Percentiles rank a stretch among this genome's conserved stretches.
These are phyloP conservation scores for Spongospora subterranea DNA, from an alignment of 208 protist species.

Conservation along the genomic window DNA sequence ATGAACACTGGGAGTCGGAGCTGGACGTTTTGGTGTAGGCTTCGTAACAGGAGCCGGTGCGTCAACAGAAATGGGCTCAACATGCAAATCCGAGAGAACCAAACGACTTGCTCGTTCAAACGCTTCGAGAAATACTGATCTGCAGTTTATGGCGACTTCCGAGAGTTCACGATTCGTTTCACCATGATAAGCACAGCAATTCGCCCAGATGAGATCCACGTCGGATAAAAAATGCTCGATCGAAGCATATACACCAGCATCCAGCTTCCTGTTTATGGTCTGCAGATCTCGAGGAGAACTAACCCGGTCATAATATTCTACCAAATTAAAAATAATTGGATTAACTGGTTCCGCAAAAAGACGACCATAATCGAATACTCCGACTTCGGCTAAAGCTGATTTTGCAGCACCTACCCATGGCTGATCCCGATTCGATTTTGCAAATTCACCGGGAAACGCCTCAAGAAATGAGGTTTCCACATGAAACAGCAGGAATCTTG, in stretches of 20 bases:
- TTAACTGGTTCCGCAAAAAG: conserved; percentile 35
- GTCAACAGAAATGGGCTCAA: neutral
- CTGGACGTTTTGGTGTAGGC: neutral
- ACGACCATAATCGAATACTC: neutral
- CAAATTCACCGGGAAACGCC: neutral
- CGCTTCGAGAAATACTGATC: conserved; percentile 8
- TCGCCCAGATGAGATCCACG: conserved; percentile 18
- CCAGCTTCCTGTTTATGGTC: neutral
- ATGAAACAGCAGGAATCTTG: neutral
- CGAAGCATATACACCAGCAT: neutral
- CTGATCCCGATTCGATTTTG: neutral
- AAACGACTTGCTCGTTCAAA: neutral
- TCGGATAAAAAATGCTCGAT: neutral
- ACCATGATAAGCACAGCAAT: conserved; percentile 1
- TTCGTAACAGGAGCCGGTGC: neutral
- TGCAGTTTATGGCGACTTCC: conserved; percentile 13
- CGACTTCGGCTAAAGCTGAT: neutral
- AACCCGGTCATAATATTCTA: conserved; percentile 34
- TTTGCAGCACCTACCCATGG: neutral
- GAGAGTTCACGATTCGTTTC: conserved; percentile 2
- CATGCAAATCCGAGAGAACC: neutral
- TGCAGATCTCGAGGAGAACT: neutral
- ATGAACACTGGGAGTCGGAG: neutral
- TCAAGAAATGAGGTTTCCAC: neutral
- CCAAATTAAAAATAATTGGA: conserved; percentile 13